Base-by-base conservation (phyloP, 768 basidiomycete species). In the Leccinum uliginosum region DNA sequence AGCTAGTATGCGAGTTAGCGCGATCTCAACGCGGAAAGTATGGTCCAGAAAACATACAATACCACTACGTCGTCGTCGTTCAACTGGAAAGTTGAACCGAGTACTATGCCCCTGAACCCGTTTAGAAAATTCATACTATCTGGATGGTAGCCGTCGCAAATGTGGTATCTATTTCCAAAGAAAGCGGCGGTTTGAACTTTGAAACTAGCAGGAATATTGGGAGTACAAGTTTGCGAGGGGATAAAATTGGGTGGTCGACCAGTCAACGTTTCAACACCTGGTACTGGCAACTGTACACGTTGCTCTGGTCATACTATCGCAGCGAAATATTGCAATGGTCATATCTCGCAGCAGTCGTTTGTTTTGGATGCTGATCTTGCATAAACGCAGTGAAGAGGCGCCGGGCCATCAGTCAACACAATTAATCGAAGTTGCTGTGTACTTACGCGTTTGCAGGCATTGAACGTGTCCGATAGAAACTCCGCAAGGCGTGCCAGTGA, bases 1-100 rank as follows among this genome's bases (percentile, higher is more conserved):
- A 17, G 34, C 65, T 67, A 23, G 10, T 46, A 12, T n/a, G 10
- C n/a, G 19, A 44, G 50, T 65, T 19, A 65, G 50, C 19, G 24
- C 1, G 6, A 12, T 38, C 19, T 30, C 12, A 5, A 40, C 38
- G 4, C 4, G n/a, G 38, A 17, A 27, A 12, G 9, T 4, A 14
- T 23, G 9, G 15, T 3, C n/a, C 32, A 23, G 17, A 23, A 50
- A 29, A 56, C 65, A 27, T 8, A 50, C 49, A 29, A 50, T 30
- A 50, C 49, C 11, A 50, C 49, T 50, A 50, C 3, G 3, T 50
- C 49, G 9, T 50, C 49, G 9, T 50, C 49, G 49, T 34, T 50
- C 49, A 50, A 30, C 30, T 32, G 49, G 14, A 50, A 32, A 7
- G 49, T 34, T 14, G 49, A 50, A 7, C 49, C 19, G 9, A 0